Conservation (phyloP, 208 protist genomes). For the Blechomonas ayalai region DNA sequence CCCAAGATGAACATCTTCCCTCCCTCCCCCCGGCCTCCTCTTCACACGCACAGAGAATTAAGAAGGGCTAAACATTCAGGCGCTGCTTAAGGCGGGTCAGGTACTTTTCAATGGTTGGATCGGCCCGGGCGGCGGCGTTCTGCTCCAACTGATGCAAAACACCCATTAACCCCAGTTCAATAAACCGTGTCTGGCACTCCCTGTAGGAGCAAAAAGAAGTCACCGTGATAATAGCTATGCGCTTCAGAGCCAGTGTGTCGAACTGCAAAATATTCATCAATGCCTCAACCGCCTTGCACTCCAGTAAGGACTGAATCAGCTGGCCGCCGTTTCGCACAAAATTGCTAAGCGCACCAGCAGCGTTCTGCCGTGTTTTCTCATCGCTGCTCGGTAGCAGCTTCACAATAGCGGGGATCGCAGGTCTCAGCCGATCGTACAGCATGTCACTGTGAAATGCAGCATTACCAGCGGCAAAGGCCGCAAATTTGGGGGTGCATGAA, state of each 20-base stretch:
- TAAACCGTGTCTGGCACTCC: conserved; percentile 57
- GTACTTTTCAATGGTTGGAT: conserved; percentile 75
- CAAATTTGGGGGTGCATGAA: conserved; percentile 88
- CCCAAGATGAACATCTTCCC: no score
- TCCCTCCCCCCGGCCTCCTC: neutral
- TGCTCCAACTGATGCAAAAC: conserved; percentile 51
- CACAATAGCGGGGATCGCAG: conserved; percentile 73
- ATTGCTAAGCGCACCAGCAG: conserved; percentile 92
- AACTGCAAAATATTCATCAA: conserved; percentile 74
- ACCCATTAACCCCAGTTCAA: conserved; percentile 36
- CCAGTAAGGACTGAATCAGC: conserved; percentile 51
- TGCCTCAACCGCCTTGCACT: conserved; percentile 61
- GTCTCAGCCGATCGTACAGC: conserved; percentile 74
- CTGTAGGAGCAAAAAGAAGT: conserved; percentile 88
- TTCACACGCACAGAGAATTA: neutral
- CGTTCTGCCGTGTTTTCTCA: conserved; percentile 93
- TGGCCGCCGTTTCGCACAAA: conserved; percentile 88
- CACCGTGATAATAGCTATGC: conserved; percentile 85
- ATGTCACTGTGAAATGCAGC: conserved; percentile 89
- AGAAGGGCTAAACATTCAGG: conserved; percentile 4
- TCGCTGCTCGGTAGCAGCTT: conserved; percentile 69
- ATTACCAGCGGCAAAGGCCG: conserved; percentile 95
- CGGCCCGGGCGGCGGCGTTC: conserved; percentile 18
- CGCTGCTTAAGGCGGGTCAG: conserved; percentile 39
- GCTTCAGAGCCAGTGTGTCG: conserved; percentile 50